Base-by-base conservation (phyloP, 164 flowering plant genomes). In the Stephania cephalantha region DNA sequence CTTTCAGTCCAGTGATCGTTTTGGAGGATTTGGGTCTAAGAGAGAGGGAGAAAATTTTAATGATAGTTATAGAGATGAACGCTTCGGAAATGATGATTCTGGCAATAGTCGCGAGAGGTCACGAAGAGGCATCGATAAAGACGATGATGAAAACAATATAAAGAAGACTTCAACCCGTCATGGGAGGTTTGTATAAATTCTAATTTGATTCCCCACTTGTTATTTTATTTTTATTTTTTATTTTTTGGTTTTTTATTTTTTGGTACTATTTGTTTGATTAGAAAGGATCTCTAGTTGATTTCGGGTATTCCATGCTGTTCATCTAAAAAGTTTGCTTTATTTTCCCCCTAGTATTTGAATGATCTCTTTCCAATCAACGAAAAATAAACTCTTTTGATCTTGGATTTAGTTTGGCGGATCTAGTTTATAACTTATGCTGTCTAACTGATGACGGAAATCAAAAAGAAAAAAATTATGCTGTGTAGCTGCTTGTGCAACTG, bases 1-100 rank as follows among this genome's bases (percentile, higher is more conserved):
- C 80, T 87, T 76, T 78, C 84, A 77, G 45, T 78, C 80, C 65
- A 80, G 83, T 77, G 89, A 86, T 71, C 82, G 79, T 52, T 91
- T 88, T 84, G 94, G 89, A 78, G 89, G 91, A 45, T 44, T 80
- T 9, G 73, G 90, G 71, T 79, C 84, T 74, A 68, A 81, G 64
- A 77, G 53, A 70, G 90, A 86, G 48, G 76, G 82, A 75, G 89
- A 86, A 25, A 72, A 82, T 31, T 87, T 78, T 76, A 82, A 74
- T 55, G 90, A 85, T 77, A 86, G 81, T 74, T 83, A 86, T 73
- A 86, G 78, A 75, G 88, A 79, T 50, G 80, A 87, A 71, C 79
- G 30, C 6, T 67, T 73, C 81, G 89, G 82, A 68, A 90, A 84
- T 71, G 91, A 84, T 20, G 86, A 80, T 77, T 68, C 45, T 75